Percentiles rank a stretch among this genome's conserved stretches.
Evolutionary conservation across 2,329 filamentous ascomycete genomes (phyloP).

Genomic region (Helotiales sp.): DNA sequence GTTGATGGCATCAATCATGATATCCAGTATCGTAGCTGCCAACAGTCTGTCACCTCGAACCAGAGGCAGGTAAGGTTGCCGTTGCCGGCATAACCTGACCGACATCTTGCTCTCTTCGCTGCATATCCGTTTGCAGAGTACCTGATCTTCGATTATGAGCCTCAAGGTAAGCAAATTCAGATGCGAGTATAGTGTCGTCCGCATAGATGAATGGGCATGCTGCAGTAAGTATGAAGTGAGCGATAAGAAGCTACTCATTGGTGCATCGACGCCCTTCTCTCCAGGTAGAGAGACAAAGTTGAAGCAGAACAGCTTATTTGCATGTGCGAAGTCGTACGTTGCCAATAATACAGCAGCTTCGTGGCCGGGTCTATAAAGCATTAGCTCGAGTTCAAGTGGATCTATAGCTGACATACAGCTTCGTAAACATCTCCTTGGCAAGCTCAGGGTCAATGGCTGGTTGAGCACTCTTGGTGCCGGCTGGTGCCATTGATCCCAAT

Average conservation of each 20-base stretch:
- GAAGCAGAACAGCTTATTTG: slow-evolving; percentile 93
- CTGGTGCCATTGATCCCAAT: slow-evolving; percentile 71
- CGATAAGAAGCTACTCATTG: slow-evolving; percentile 81
- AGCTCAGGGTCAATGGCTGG: slow-evolving; percentile 72
- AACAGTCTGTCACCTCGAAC: slow-evolving; percentile 72
- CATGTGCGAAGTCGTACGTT: slow-evolving; percentile 89
- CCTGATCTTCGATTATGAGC: slow-evolving; percentile 81
- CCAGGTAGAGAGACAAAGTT: slow-evolving; percentile 69
- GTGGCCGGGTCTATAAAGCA: slow-evolving; percentile 64
- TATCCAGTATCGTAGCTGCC: slow-evolving; percentile 76
- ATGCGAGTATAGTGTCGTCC: slow-evolving; percentile 80
- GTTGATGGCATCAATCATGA: slow-evolving; percentile 86
- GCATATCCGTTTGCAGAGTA: slow-evolving; percentile 80
- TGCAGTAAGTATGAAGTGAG: slow-evolving; percentile 90
- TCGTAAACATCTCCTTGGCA: slow-evolving; percentile 76
- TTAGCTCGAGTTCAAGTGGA: slow-evolving; percentile 18
- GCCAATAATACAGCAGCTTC: slow-evolving; percentile 80
- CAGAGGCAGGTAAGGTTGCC: slow-evolving; percentile 79
- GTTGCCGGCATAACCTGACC: slow-evolving; percentile 85
- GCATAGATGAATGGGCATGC: slow-evolving; percentile 81
- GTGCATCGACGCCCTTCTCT: slow-evolving; percentile 67
- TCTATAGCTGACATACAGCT: slow-evolving; percentile 58
- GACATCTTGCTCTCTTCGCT: slow-evolving; percentile 71
- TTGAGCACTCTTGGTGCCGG: slow-evolving; percentile 63
- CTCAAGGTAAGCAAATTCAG: slow-evolving; percentile 83